phyloP scores from a whole-genome alignment of 805 yeast species.

The Kuraishia borneana region DNA sequence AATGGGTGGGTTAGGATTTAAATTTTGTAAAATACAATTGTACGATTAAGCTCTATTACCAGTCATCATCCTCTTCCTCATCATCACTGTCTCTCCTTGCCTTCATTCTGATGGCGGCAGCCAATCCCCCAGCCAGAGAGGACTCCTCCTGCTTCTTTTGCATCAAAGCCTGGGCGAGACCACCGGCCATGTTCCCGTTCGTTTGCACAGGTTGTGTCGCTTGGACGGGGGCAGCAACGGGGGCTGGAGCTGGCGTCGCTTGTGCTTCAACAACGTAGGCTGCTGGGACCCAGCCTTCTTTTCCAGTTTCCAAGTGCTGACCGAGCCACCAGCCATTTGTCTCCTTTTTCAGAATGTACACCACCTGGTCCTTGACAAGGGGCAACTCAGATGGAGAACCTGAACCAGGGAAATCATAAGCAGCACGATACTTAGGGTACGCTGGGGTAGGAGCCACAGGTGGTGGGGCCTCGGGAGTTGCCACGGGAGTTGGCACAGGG shows the following conservation, averaged over 20 bases:
- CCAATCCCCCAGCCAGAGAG: conserved; percentile 71
- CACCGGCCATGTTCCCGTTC: conserved; percentile 20
- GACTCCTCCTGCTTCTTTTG: conserved; percentile 52
- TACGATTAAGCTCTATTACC: no score
- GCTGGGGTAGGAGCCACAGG: conserved; percentile 49
- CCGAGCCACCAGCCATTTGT: conserved; percentile 95
- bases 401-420: conserved; percentile 82
- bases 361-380: conserved; percentile 61
- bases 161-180: conserved; percentile 59
- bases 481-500: conserved; percentile 25
- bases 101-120: conserved; percentile 76
- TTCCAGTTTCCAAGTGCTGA: conserved; percentile 58
- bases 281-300: conserved; percentile 96
- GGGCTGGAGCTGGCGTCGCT: conserved; percentile 26
- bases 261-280: conserved; percentile 65
- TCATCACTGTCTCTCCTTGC: conserved; percentile 63
- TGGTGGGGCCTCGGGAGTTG: conserved; percentile 75
- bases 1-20: no score
- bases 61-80: conserved; percentile 54
- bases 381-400: conserved; percentile 78
- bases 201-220: conserved; percentile 11
- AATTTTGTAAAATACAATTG: no score
- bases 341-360: conserved; percentile 60
- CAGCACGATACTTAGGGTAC: conserved; percentile 72
- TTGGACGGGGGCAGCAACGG: conserved; percentile 15